Percentiles rank a stretch among this genome's conserved stretches.
Evolutionary conservation across 140 eudicot genomes (phyloP).

Genomic region (Stevia rebaudiana): DNA sequence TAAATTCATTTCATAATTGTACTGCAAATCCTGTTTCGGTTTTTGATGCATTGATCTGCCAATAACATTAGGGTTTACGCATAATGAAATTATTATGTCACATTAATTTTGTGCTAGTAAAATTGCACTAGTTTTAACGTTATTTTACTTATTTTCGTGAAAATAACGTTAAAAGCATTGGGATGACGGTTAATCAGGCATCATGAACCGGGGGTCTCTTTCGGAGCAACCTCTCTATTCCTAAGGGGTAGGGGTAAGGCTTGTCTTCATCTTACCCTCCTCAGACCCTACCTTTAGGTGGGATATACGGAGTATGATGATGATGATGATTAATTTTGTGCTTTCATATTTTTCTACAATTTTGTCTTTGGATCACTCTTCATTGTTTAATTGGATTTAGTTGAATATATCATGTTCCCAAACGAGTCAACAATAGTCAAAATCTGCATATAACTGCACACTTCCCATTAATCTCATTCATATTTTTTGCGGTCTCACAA

Average conservation of each 20-base stretch:
- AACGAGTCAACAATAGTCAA: slow-evolving; percentile 8
- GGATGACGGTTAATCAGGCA: no score
- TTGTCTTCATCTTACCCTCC: no score
- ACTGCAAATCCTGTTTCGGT: background rate
- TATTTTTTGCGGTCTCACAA: background rate
- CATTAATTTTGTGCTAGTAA: no score
- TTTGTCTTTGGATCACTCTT: background rate
- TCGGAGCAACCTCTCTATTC: no score
- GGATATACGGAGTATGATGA: no score
- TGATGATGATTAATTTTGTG: no score
- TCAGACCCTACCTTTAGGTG: no score
- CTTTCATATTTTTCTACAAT: background rate
- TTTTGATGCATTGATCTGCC: background rate
- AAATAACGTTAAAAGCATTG: no score
- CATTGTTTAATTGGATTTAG: background rate
- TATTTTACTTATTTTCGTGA: no score
- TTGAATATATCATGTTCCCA: background rate
- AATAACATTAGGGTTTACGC: background rate
- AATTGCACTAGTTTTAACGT: no score
- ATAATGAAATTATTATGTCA: background rate
- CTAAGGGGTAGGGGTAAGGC: no score
- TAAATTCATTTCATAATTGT: background rate
- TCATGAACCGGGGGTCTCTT: no score
- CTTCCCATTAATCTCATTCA: background rate
- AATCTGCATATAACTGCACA: background rate